phyloP scores from a whole-genome alignment of 202 grass and related monocot genomes.

The Eragrostis tef region DNA sequence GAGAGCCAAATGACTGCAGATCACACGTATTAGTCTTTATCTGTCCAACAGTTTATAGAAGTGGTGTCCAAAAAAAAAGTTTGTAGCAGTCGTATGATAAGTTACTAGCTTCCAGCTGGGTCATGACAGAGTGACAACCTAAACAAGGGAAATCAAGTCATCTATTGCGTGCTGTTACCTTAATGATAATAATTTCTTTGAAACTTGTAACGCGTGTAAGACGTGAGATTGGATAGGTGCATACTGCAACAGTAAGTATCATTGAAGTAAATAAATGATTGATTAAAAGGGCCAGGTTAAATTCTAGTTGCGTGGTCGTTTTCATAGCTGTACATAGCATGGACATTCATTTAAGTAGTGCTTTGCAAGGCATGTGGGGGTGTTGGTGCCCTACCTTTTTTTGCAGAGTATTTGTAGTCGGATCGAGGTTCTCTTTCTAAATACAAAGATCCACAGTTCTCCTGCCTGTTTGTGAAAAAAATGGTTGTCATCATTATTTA shows the following conservation, averaged over 20 bases:
- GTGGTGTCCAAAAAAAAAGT: background rate
- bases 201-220: background rate
- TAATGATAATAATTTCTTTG: background rate
- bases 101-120: constrained; percentile 3
- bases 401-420: too few relatives aligned
- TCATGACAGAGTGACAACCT: background rate
- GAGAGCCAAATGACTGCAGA: constrained; percentile 27
- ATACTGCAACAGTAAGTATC: background rate
- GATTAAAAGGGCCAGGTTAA: background rate
- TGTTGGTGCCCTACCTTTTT: too few relatives aligned
- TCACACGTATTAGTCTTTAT: constrained; percentile 18
- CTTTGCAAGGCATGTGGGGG: too few relatives aligned
- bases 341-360: too few relatives aligned
- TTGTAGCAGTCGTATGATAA: constrained; percentile 17
- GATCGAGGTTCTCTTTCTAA: too few relatives aligned
- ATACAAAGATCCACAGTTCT: background rate
- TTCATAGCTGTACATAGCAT: too few relatives aligned
- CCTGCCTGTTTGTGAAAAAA: background rate
- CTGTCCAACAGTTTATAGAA: constrained; percentile 27
- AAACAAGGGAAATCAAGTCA: background rate
- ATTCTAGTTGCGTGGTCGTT: too few relatives aligned
- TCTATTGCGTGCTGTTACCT: background rate
- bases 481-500: background rate
- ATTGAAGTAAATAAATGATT: background rate
- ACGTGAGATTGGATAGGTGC: background rate